Percentiles rank a stretch among this genome's conserved stretches.
Evolutionary conservation across 2,329 filamentous ascomycete genomes (phyloP).

Genomic region (Sphaerostilbella broomeana): DNA sequence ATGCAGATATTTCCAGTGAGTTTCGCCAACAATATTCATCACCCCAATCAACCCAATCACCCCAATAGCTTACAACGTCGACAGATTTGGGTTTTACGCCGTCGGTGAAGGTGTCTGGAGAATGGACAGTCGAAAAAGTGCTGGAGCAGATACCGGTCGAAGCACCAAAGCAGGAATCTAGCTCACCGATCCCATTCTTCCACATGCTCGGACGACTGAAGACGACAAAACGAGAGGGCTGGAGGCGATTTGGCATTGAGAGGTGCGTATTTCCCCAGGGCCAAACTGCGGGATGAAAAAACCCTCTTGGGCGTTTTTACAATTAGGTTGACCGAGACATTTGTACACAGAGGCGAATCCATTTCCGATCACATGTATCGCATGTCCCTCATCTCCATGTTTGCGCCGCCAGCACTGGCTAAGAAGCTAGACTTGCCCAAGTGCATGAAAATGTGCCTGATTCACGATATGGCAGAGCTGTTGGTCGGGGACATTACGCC

Average conservation of each 20-base stretch:
- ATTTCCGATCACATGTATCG: slow-evolving; percentile 99
- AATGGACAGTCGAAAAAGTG: slow-evolving; percentile 56
- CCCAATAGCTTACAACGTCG: slow-evolving; percentile 1
- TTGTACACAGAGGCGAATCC: slow-evolving; percentile 74
- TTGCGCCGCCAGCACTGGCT: slow-evolving; percentile 70
- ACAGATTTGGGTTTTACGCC: slow-evolving; percentile 29
- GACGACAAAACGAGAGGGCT: slow-evolving; percentile 93
- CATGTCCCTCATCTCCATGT: slow-evolving; percentile 94
- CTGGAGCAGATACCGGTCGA: slow-evolving; percentile 54
- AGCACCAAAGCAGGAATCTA: slow-evolving; percentile 51
- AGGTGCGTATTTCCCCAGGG: slow-evolving; percentile 32
- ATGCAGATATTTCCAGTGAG: slow-evolving; percentile 22
- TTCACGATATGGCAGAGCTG: slow-evolving; percentile 96
- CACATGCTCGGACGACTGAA: slow-evolving; percentile 91
- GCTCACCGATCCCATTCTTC: slow-evolving; percentile 83
- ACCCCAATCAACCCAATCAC: too few species aligned
- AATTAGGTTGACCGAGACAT: not conserved
- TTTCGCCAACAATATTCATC: too few species aligned
- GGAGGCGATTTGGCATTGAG: slow-evolving; percentile 77
- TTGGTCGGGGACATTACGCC: slow-evolving; percentile 96
- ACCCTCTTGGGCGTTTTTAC: too few species aligned
- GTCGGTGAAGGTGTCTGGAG: slow-evolving; percentile 34
- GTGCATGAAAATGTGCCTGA: slow-evolving; percentile 90
- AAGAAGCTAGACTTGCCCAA: slow-evolving; percentile 66
- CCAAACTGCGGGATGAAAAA: too few species aligned